Evolutionary conservation across 2,329 filamentous ascomycete species (phyloP).

Genomic region (Blastomyces silverae): DNA sequence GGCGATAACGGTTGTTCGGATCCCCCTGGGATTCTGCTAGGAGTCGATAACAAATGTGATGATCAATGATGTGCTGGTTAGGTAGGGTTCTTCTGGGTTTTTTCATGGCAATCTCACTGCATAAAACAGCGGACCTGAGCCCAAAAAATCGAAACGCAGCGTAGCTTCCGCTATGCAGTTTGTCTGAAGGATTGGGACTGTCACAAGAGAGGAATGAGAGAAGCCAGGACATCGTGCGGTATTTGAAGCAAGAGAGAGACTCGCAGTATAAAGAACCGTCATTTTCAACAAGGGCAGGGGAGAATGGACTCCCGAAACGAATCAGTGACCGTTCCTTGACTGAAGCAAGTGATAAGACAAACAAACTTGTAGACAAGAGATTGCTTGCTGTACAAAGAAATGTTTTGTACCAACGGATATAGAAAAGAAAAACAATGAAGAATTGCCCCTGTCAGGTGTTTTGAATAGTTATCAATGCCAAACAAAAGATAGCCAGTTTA

Average conservation of each 20-base stretch:
- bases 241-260: not conserved
- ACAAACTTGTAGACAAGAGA: not conserved
- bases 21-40: not conserved
- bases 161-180: not conserved
- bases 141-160: not conserved
- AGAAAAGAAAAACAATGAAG: not conserved
- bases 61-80: not conserved
- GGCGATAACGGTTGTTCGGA: not conserved
- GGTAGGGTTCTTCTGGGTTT: not conserved
- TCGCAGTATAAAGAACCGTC: not conserved
- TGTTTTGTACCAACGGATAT: not conserved
- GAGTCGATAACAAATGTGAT: not conserved
- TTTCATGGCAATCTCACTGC: not conserved
- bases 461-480: not conserved
- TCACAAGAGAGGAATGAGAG: not conserved
- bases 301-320: not conserved
- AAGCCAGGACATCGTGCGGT: not conserved
- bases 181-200: not conserved
- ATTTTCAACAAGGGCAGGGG: not conserved
- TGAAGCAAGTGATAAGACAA: not conserved
- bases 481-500: not conserved
- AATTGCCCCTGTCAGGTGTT: not conserved
- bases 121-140: not conserved
- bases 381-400: not conserved
- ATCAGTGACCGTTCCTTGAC: not conserved